phyloP scores from a whole-genome alignment of 805 yeast species.

The Wickerhamiella allomyrinae region DNA sequence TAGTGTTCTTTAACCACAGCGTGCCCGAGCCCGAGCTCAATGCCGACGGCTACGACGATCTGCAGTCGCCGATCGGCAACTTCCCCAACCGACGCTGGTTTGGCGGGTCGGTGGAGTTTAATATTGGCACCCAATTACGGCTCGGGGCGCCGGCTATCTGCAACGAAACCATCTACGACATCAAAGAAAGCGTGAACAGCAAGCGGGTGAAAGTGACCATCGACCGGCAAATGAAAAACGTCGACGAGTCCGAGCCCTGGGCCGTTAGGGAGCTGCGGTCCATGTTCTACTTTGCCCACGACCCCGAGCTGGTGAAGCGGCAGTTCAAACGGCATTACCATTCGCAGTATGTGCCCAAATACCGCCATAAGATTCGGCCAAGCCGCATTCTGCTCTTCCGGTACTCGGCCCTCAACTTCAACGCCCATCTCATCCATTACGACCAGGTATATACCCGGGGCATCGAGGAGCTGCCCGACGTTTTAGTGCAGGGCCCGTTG shows the following conservation, averaged over 20 bases:
- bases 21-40: slow-evolving; percentile 36
- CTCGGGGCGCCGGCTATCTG: slow-evolving; percentile 34
- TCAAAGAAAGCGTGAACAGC: slow-evolving; percentile 9
- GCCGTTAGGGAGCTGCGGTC: slow-evolving; percentile 40
- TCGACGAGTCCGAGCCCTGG: slow-evolving; percentile 15
- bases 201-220: slow-evolving; percentile 39
- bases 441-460: slow-evolving; percentile 38
- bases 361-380: slow-evolving; percentile 25
- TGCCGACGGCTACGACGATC: slow-evolving; percentile 66
- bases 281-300: slow-evolving; percentile 41
- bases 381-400: slow-evolving; percentile 36
- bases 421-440: slow-evolving; percentile 75
- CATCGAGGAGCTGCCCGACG: slow-evolving; percentile 44
- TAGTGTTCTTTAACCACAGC: slow-evolving; percentile 52
- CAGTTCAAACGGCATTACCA: slow-evolving; percentile 13
- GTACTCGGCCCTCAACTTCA: slow-evolving; percentile 64
- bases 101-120: slow-evolving; percentile 44
- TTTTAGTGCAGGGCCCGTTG: slow-evolving; percentile 74
- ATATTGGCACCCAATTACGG: slow-evolving; percentile 21
- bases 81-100: slow-evolving; percentile 62
- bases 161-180: slow-evolving; percentile 34
- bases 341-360: slow-evolving; percentile 12
- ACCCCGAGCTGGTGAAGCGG: slow-evolving; percentile 15
- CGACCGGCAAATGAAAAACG: slow-evolving; percentile 32
- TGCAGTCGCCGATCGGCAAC: slow-evolving; percentile 46